These are phyloP conservation scores for Candida frijolesensis DNA, from an alignment of 1,139 yeast genomes.

Conservation along the genomic window DNA sequence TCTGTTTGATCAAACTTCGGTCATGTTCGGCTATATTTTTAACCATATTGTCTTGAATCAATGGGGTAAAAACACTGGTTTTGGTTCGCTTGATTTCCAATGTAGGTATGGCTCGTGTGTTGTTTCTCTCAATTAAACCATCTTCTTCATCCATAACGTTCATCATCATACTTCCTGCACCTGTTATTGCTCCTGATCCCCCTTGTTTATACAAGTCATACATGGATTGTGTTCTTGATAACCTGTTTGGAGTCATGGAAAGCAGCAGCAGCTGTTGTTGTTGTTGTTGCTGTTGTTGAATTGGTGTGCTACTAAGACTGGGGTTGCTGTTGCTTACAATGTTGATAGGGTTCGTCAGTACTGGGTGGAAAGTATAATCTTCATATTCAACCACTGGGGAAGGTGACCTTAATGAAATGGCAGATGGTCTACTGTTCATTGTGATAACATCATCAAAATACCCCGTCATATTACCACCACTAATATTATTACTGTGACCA, in stretches of 20 bases:
- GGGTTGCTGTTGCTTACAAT: conserved; percentile 5
- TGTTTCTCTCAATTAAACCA: not conserved
- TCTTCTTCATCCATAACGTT: conserved; percentile 14
- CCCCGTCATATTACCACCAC: conserved; percentile 15
- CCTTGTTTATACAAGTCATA: conserved; percentile 30
- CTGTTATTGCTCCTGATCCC: conserved; percentile 13
- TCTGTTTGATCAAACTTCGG: conserved; percentile 24
- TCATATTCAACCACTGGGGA: conserved; percentile 52
- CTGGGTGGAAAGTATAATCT: conserved; percentile 30
- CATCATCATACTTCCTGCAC: conserved; percentile 12
- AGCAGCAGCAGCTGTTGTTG: conserved; percentile 2
- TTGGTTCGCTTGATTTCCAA: conserved; percentile 30
- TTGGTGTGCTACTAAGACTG: not conserved
- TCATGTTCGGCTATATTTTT: conserved; percentile 28
- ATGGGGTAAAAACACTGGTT: conserved; percentile 28
- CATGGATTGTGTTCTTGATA: conserved; percentile 44
- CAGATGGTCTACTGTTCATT: conserved; percentile 29
- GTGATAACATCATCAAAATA: conserved; percentile 18
- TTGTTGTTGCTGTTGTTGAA: not conserved
- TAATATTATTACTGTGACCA: conserved; percentile 3
- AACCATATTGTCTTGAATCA: conserved; percentile 21
- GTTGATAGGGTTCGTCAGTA: conserved; percentile 16
- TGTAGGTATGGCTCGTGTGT: conserved; percentile 2
- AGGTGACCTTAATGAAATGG: conserved; percentile 43
- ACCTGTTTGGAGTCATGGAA: conserved; percentile 21